Base-by-base conservation (phyloP, 768 basidiomycete species). In the Suillus bovinus region DNA sequence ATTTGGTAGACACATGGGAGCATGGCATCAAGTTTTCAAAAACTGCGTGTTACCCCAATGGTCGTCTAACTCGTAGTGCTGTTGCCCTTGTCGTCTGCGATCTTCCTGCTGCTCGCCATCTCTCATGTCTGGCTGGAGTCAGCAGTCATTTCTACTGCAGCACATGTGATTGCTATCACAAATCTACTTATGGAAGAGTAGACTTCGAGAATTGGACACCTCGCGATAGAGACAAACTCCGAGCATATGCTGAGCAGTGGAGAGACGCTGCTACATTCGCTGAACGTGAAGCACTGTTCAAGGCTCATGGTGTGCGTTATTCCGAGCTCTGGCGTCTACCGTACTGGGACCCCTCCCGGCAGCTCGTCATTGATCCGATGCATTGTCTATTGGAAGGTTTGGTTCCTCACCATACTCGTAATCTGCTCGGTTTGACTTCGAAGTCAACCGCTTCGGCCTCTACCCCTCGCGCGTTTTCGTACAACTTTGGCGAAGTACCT, bases 61-160 rank as follows among this genome's bases (percentile, higher is more conserved):
- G 70, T 7, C 52, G 65, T 0, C 11, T 58, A 16, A 53, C 59
- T 27, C 60, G 62, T 1, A 46, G 64, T 39, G 66, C 64, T 41
- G 0, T 81, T 0, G 56, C 74, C 17, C 71, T 73, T 0, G 64
- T 76, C 3, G 68, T 75, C 0, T 69, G 70, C 11, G 77, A 79
- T 29, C 62, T 76, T 5, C 74, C 70, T 29, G 50, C 54, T 20
- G 34, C 63, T 64, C 24, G 61, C 17, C 73, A 73, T 58, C 63
- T 72, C 1, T 60, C 69, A 2, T 76, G 74, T 2, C 66, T 73
- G 13, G 73, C 73, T 7, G 61, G 63, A 11, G 38, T 64, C 14
- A 61, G 57, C 2, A 63, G 74, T 0, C 61, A 62, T 7, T 58
- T 64, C 24, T 72, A 75, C 62, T 79, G 78, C 54, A 69, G 71